Evolutionary conservation across 208 protist genomes (phyloP).

Genomic region (Trichomonas tenax): DNA sequence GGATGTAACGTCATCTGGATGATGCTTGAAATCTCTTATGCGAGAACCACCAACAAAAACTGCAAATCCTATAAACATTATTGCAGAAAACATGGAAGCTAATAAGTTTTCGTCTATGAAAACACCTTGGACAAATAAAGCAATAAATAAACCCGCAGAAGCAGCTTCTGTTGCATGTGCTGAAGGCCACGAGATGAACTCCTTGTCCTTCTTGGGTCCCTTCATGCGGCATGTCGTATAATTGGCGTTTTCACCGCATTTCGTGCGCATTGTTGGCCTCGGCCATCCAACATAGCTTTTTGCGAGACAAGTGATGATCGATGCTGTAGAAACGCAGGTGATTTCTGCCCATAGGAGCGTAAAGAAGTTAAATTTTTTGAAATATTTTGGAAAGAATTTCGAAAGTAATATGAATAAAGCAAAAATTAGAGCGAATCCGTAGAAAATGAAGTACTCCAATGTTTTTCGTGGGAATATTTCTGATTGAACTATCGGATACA

Average conservation of each 20-base stretch:
- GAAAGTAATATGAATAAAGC: neutral
- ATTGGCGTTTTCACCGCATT: neutral
- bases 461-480: neutral
- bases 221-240: neutral
- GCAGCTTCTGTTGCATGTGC: neutral
- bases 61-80: neutral
- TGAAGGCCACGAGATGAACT: neutral
- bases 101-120: neutral
- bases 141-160: neutral
- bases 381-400: neutral
- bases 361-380: neutral
- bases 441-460: neutral
- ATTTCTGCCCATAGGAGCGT: neutral
- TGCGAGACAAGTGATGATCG: neutral
- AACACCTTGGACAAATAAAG: neutral
- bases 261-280: neutral
- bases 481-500: neutral
- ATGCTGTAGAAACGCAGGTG: neutral
- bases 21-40: neutral
- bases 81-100: neutral
- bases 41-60: neutral
- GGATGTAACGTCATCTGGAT: neutral
- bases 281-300: constrained; percentile 15
- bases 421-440: neutral
- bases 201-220: neutral